Evolutionary conservation across 1,284 basidiomycete species (phyloP).

Genomic region (Heterobasidion parviporum): DNA sequence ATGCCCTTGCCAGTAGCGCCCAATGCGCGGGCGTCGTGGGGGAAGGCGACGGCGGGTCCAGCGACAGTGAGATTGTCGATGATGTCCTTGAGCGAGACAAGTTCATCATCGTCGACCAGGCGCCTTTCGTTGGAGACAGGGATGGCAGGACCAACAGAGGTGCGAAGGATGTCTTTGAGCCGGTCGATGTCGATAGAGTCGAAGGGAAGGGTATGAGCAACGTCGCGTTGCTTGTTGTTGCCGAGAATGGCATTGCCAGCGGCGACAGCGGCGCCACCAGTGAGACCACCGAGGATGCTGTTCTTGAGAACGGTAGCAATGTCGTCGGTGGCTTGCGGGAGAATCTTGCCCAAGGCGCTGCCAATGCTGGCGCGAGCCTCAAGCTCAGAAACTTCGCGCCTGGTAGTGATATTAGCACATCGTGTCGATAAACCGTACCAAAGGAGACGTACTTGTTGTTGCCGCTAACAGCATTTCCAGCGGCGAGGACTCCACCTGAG

Average conservation of each 20-base stretch:
- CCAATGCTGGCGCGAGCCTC: neutral
- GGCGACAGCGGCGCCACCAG: neutral
- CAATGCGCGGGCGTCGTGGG: neutral
- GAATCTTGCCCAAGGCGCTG: too few species aligned
- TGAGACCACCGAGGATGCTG: neutral
- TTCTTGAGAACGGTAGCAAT: neutral
- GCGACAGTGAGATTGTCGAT: neutral
- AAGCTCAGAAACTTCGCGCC: neutral
- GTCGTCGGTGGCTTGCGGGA: neutral
- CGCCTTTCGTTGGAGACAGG: too few species aligned
- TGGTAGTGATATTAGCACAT: too few species aligned
- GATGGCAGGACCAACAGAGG: neutral
- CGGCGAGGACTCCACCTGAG: neutral
- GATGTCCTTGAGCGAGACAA: neutral
- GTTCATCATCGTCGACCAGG: too few species aligned
- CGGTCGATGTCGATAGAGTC: neutral
- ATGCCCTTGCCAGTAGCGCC: neutral
- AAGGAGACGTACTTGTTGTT: neutral
- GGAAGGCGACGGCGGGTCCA: too few species aligned
- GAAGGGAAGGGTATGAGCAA: neutral
- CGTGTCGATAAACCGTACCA: too few species aligned
- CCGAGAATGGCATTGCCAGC: neutral
- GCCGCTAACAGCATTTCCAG: neutral
- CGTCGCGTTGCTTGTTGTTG: neutral
- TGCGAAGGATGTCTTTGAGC: constrained; percentile 1